phyloP scores from a whole-genome alignment of 129 eudicot species.

The Erigeron canadensis region DNA sequence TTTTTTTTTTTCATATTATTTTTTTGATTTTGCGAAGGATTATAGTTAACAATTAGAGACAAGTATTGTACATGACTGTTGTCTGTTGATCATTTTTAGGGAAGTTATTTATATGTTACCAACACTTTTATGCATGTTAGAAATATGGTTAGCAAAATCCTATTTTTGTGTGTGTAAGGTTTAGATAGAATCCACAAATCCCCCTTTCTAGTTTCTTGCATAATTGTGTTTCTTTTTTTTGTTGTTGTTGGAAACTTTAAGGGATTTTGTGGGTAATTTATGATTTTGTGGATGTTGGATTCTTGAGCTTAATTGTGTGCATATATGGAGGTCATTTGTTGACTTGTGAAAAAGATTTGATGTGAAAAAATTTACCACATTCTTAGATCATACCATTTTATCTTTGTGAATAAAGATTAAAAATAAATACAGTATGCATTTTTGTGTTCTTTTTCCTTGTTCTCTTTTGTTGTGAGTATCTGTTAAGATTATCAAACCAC shows the following conservation, averaged over 20 bases:
- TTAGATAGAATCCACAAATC: neutral
- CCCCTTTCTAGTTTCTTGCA: constrained; percentile 1
- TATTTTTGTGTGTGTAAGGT: neutral
- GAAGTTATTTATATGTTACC: too few relatives aligned
- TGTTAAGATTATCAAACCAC: neutral
- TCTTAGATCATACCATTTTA: neutral
- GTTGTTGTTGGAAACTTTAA: neutral
- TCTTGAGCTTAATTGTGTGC: constrained; percentile 2
- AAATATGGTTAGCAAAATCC: neutral
- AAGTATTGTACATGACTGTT: too few relatives aligned
- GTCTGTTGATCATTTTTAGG: too few relatives aligned
- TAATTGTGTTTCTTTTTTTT: neutral
- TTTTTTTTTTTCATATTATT: neutral
- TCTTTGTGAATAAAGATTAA: too few relatives aligned
- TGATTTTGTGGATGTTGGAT: constrained; percentile 1
- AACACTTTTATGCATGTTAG: neutral
- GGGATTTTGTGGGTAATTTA: constrained; percentile 10
- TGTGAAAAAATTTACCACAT: neutral
- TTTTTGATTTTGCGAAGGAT: neutral
- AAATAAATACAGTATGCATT: too few relatives aligned
- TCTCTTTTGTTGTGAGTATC: constrained; percentile 16
- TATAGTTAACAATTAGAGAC: neutral
- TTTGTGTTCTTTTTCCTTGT: neutral
- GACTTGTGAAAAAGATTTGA: neutral
- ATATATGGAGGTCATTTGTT: neutral